Evolutionary conservation across 73 alveolate species (phyloP).

Genomic region (Tetrahymena borealis): DNA sequence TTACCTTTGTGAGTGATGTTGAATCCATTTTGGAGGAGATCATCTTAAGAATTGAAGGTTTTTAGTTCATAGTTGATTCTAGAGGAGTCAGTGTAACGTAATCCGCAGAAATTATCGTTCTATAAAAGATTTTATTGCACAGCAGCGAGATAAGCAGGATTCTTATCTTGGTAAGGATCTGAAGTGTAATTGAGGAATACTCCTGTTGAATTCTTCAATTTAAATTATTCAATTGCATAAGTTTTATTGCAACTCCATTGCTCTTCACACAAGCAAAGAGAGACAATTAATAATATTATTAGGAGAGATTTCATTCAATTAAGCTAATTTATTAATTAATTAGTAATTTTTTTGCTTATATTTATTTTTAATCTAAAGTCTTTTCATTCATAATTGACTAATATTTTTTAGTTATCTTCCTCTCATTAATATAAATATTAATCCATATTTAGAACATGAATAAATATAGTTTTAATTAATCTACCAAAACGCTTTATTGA

Average conservation of each 20-base stretch:
- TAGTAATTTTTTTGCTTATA: no score
- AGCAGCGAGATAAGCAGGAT: background rate
- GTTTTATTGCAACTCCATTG: background rate
- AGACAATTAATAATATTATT: background rate
- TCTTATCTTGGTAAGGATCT: background rate
- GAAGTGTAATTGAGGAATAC: background rate
- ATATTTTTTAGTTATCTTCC: no score
- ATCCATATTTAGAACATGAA: no score
- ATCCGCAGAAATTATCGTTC: background rate
- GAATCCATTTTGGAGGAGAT: slow-evolving; percentile 2
- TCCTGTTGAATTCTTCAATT: background rate
- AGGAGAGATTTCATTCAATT: background rate
- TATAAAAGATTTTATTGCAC: background rate
- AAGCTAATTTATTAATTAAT: background rate
- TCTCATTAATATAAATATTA: no score
- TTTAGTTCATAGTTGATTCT: slow-evolving; percentile 10
- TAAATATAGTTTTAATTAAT: no score
- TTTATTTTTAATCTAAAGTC: no score
- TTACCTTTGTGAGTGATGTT: slow-evolving; percentile 41
- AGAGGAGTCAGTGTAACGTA: background rate
- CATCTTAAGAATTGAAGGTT: slow-evolving; percentile 6
- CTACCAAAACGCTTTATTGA: no score
- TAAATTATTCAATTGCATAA: background rate
- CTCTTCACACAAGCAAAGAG: background rate
- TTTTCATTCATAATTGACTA: no score